phyloP scores from a whole-genome alignment of 2,329 filamentous ascomycete species.

The Truncatella angustata region DNA sequence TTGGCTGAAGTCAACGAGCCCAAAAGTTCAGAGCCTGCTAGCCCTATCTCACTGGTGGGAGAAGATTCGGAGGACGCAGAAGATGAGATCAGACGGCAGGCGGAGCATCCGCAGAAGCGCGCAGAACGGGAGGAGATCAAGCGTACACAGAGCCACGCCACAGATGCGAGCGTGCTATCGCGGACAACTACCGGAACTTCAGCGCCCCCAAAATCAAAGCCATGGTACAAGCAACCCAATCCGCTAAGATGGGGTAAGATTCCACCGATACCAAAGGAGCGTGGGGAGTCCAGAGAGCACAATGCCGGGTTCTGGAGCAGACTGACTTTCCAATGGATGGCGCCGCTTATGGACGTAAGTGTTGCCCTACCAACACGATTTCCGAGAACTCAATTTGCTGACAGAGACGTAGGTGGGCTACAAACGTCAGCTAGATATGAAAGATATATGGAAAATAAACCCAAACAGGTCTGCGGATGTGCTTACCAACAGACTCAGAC shows the following conservation, averaged over 20 bases:
- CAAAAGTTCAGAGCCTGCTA: constrained; percentile 16
- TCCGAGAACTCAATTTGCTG: neutral
- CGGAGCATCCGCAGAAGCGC: constrained; percentile 24
- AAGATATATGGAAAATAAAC: constrained; percentile 88
- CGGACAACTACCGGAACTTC: constrained; percentile 36
- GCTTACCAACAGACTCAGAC: constrained; percentile 64
- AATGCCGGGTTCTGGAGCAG: constrained; percentile 71
- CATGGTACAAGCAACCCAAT: constrained; percentile 64
- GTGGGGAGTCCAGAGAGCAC: constrained; percentile 64
- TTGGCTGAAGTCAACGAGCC: constrained; percentile 18
- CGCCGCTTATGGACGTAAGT: constrained; percentile 75
- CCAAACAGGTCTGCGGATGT: constrained; percentile 71
- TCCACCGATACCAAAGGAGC: constrained; percentile 54
- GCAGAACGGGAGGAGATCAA: constrained; percentile 32
- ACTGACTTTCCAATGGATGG: constrained; percentile 88
- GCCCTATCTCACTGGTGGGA: constrained; percentile 16
- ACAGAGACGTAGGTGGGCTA: constrained; percentile 65
- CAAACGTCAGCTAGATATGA: constrained; percentile 74
- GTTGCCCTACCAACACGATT: neutral
- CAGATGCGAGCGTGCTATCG: constrained; percentile 48
- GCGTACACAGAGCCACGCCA: constrained; percentile 51
- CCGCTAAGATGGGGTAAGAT: constrained; percentile 59
- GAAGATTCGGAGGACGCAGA: constrained; percentile 26
- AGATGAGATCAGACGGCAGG: constrained; percentile 24
- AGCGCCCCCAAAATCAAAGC: constrained; percentile 36